These are phyloP conservation scores for Paramyrothecium roridum DNA, from an alignment of 2,329 filamentous ascomycete species.

Conservation along the genomic window DNA sequence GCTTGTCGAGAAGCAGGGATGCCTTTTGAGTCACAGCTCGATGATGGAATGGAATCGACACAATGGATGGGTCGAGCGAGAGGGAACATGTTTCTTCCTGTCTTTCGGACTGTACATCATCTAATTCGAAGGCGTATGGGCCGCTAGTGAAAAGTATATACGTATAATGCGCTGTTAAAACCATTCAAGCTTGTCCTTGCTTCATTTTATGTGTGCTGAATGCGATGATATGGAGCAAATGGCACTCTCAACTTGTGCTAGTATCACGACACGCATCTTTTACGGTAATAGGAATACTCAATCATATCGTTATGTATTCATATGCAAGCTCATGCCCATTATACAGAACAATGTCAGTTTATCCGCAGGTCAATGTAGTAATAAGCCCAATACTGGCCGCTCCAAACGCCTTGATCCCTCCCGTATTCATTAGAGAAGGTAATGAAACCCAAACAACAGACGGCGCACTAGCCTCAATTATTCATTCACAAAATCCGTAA, in stretches of 20 bases:
- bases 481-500: too few species aligned
- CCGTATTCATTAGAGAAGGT: too few species aligned
- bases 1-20: too few species aligned
- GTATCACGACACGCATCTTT: not conserved
- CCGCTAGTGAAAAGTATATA: slow-evolving; percentile 18
- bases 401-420: too few species aligned
- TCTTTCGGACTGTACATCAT: slow-evolving; percentile 19
- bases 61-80: slow-evolving; percentile 11
- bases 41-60: not conserved
- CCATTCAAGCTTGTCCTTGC: not conserved
- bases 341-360: not conserved
- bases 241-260: too few species aligned
- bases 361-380: not conserved
- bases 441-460: too few species aligned
- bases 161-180: not conserved
- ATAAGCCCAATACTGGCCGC: too few species aligned
- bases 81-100: slow-evolving; percentile 6
- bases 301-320: not conserved
- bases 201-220: not conserved
- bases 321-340: not conserved
- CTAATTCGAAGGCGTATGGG: slow-evolving; percentile 19
- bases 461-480: too few species aligned
- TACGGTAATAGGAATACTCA: too few species aligned
- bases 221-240: not conserved
- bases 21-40: too few species aligned